Evolutionary conservation across 75 land plant species (phyloP).

Genomic region (Selaginella moellendorffii): DNA sequence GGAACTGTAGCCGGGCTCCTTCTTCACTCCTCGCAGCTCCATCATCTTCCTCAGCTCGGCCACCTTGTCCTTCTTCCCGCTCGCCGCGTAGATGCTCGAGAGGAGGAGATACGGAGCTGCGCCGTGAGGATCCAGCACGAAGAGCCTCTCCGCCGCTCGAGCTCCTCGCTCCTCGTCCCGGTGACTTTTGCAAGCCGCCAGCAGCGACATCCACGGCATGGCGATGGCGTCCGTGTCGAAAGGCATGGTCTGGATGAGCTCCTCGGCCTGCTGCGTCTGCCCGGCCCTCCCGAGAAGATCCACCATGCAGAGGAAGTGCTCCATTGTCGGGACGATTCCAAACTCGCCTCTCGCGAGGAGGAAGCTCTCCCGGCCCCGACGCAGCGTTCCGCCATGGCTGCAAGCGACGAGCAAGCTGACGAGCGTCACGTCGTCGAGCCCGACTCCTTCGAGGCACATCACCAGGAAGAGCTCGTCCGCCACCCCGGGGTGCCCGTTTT

Average conservation of each 20-base stretch:
- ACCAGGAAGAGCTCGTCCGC: background rate
- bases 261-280: background rate
- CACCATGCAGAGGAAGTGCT: background rate
- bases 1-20: background rate
- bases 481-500: background rate
- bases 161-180: background rate
- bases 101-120: background rate
- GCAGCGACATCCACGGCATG: background rate
- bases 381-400: background rate
- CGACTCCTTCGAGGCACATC: background rate
- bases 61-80: background rate
- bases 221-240: background rate
- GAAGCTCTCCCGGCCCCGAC: background rate
- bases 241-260: conserved; percentile 1
- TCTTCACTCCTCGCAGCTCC: background rate
- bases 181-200: background rate
- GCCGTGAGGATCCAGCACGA: background rate
- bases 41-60: background rate
- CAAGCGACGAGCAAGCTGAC: background rate
- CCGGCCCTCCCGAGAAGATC: conserved; percentile 2
- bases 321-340: background rate
- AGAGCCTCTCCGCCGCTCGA: conserved; percentile 1
- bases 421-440: background rate
- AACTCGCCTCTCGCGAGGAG: background rate
- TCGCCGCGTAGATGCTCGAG: background rate